These are phyloP conservation scores for Barbatosphaeria neglecta DNA, from an alignment of 495 filamentous ascomycete genomes.

Conservation along the genomic window DNA sequence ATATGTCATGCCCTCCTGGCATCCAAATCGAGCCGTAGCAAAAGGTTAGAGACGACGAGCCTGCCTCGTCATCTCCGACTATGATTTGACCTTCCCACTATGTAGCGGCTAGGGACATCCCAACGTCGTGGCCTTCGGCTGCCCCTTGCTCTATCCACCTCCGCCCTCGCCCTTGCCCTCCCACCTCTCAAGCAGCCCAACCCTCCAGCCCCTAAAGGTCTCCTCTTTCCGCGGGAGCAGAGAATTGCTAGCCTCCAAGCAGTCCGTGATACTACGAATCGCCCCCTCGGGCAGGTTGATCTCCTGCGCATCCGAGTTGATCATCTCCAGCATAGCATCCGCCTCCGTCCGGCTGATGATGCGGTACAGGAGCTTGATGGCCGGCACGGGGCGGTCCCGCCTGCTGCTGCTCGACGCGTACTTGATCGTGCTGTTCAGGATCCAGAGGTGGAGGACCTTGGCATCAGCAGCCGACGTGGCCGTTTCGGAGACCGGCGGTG, in stretches of 20 bases:
- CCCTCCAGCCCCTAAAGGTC: slow-evolving; percentile 51
- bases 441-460: slow-evolving; percentile 44
- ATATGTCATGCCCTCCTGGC: not conserved
- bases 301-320: slow-evolving; percentile 52
- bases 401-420: slow-evolving; percentile 41
- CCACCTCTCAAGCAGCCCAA: slow-evolving; percentile 48
- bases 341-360: slow-evolving; percentile 29
- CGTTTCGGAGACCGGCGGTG: not conserved
- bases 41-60: not conserved
- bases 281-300: slow-evolving; percentile 44
- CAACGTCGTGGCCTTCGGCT: too few relatives aligned
- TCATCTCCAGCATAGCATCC: slow-evolving; percentile 40
- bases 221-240: slow-evolving; percentile 46
- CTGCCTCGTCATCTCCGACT: too few relatives aligned
- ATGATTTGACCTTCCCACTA: too few relatives aligned
- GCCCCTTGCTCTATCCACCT: not conserved
- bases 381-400: slow-evolving; percentile 29
- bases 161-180: not conserved
- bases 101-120: too few relatives aligned
- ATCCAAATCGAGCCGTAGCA: not conserved
- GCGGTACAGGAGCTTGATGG: slow-evolving; percentile 58
- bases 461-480: slow-evolving; percentile 1
- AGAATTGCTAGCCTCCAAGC: slow-evolving; percentile 36
- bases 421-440: slow-evolving; percentile 56
- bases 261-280: slow-evolving; percentile 28